Conservation (phyloP, 768 basidiomycete species). For the Rhizopogon roseolus region DNA sequence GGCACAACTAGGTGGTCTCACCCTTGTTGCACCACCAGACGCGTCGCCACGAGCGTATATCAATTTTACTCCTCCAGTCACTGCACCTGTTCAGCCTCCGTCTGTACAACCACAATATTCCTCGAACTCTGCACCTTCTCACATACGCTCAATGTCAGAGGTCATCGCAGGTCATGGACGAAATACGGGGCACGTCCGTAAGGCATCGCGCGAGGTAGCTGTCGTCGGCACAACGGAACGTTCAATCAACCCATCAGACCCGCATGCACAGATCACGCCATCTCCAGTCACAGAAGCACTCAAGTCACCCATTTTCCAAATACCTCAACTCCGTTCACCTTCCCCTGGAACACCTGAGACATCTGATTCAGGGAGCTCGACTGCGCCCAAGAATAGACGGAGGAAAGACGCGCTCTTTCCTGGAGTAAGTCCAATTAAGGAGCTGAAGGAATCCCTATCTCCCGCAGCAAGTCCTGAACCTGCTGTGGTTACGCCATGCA, state of each 20-base stretch:
- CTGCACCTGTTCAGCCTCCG: slow-evolving; percentile 35
- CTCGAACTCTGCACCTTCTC: slow-evolving; percentile 18
- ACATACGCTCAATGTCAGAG: slow-evolving; percentile 49
- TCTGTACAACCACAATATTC: slow-evolving; percentile 10
- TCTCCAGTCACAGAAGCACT: slow-evolving; percentile 26
- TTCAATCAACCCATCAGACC: slow-evolving; percentile 21
- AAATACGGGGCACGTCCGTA: slow-evolving; percentile 34
- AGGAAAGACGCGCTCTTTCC: slow-evolving; percentile 31
- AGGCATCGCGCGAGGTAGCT: slow-evolving; percentile 45
- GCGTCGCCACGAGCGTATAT: slow-evolving; percentile 50
- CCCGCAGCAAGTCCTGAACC: not conserved
- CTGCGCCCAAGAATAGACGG: slow-evolving; percentile 17
- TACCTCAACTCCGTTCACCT: slow-evolving; percentile 29
- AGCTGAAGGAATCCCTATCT: slow-evolving; percentile 15
- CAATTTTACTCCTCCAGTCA: slow-evolving; percentile 47
- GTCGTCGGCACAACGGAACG: slow-evolving; percentile 43
- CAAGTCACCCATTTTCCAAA: slow-evolving; percentile 32
- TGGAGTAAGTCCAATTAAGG: slow-evolving; percentile 23
- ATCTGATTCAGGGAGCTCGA: slow-evolving; percentile 28
- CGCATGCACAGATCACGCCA: slow-evolving; percentile 23
- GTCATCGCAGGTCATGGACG: slow-evolving; percentile 23
- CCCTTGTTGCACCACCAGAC: slow-evolving; percentile 72
- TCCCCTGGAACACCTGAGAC: slow-evolving; percentile 25
- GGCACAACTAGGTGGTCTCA: slow-evolving; percentile 40
- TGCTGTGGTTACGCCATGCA: slow-evolving; percentile 50